Conservation (phyloP, 139 green algal genomes). For the Choricystis sp. region DNA sequence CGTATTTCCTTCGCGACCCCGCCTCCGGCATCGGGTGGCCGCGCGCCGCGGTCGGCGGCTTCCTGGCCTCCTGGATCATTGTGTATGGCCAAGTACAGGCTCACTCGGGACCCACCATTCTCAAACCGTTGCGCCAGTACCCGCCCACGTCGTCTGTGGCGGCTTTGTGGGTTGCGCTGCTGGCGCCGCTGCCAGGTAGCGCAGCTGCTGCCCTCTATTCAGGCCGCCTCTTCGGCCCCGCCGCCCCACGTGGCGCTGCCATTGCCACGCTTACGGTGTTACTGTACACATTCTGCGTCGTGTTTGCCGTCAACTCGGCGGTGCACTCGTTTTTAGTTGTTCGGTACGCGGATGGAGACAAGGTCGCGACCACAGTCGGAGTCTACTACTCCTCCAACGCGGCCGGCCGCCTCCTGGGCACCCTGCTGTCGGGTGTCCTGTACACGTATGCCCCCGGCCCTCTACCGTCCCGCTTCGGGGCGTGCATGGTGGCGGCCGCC, state of each 20-base stretch:
- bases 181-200: constrained; percentile 29
- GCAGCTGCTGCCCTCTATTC: constrained; percentile 14
- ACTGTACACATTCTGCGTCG: constrained; percentile 50
- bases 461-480: constrained; percentile 44
- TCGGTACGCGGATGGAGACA: constrained; percentile 48
- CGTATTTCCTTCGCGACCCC: constrained; percentile 61
- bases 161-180: constrained; percentile 43
- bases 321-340: constrained; percentile 76
- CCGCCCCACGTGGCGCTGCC: background rate
- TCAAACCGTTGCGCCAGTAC: constrained; percentile 48
- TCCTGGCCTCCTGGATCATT: constrained; percentile 44
- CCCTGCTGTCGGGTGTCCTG: constrained; percentile 50
- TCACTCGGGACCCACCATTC: constrained; percentile 54
- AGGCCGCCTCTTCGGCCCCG: constrained; percentile 21
- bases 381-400: constrained; percentile 81
- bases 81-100: constrained; percentile 55
- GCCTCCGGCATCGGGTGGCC: constrained; percentile 50
- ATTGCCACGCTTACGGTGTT: constrained; percentile 16
- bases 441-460: constrained; percentile 49
- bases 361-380: constrained; percentile 66
- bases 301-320: constrained; percentile 73
- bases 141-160: constrained; percentile 59
- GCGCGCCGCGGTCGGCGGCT: constrained; percentile 28
- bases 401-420: constrained; percentile 53
- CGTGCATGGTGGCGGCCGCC: constrained; percentile 52